Conservation (phyloP, 75 land plant species). For the Sequoiadendron giganteum region DNA sequence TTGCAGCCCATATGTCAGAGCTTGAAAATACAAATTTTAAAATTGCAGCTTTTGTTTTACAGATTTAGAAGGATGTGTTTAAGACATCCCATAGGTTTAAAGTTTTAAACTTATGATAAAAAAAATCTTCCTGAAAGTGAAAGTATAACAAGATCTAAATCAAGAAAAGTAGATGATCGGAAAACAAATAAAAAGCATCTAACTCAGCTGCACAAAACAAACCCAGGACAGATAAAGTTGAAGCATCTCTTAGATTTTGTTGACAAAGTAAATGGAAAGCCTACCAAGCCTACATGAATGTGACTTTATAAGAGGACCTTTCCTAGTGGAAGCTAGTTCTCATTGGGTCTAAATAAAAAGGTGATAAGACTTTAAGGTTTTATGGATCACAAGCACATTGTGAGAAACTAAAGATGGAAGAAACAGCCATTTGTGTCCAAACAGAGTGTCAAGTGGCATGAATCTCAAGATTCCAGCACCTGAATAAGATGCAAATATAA, state of each 20-base stretch:
- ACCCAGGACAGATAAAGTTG: not conserved
- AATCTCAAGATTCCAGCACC: not conserved
- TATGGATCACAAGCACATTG: not conserved
- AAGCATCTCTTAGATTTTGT: not conserved
- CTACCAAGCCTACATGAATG: not conserved
- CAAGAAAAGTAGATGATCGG: too few relatives aligned
- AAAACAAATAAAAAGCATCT: not conserved
- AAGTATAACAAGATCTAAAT: not conserved
- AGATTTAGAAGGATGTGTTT: not conserved
- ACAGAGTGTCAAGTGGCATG: not conserved
- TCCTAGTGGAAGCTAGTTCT: not conserved
- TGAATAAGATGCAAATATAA: not conserved
- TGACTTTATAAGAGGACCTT: not conserved
- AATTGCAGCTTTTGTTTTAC: not conserved
- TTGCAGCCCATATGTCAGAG: not conserved
- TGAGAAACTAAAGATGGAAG: not conserved
- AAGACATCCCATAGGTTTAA: not conserved
- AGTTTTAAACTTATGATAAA: not conserved
- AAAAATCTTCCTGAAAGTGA: not conserved
- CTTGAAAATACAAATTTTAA: not conserved
- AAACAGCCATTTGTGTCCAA: not conserved
- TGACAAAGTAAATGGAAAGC: not conserved
- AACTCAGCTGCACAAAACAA: not conserved
- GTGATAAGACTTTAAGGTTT: not conserved
- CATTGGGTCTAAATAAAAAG: not conserved